phyloP scores from a whole-genome alignment of 1,284 basidiomycete species.

The Ceraceosorus guamensis region DNA sequence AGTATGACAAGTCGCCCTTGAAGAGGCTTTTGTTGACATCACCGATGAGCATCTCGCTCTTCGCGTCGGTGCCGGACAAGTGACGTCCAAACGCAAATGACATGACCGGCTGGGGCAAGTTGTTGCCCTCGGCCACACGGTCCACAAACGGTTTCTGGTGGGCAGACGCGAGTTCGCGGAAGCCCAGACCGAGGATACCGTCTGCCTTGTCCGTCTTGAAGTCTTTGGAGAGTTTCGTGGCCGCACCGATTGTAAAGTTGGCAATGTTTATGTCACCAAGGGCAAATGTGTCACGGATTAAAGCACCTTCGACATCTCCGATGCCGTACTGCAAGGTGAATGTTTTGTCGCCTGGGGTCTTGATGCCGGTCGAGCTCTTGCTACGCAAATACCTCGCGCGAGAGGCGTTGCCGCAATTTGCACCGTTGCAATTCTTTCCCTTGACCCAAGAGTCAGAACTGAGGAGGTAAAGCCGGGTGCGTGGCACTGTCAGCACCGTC shows the following conservation, averaged over 20 bases:
- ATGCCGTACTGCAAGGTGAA: slow-evolving; percentile 11
- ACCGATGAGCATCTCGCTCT: slow-evolving; percentile 12
- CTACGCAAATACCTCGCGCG: not conserved
- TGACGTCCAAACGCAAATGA: slow-evolving; percentile 7
- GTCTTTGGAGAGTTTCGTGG: slow-evolving; percentile 3
- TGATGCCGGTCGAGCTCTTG: slow-evolving; percentile 2
- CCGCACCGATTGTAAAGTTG: slow-evolving; percentile 5
- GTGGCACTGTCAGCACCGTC: no score
- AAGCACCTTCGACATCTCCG: slow-evolving; percentile 4
- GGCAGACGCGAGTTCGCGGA: not conserved
- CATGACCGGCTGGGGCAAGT: slow-evolving; percentile 1
- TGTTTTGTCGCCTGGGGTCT: slow-evolving; percentile 2
- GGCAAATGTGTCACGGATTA: slow-evolving; percentile 3
- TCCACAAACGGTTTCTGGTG: slow-evolving; percentile 5
- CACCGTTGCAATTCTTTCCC: not conserved
- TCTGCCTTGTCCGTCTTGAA: slow-evolving; percentile 7
- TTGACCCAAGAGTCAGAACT: slow-evolving; percentile 7
- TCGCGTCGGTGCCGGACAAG: not conserved
- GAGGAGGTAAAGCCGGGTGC: not conserved
- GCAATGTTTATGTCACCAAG: slow-evolving; percentile 2
- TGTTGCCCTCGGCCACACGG: slow-evolving; percentile 3
- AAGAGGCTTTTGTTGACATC: slow-evolving; percentile 2
- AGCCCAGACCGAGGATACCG: slow-evolving; percentile 12
- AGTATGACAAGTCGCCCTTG: slow-evolving; percentile 6
- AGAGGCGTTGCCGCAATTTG: not conserved